phyloP scores from a whole-genome alignment of 129 eudicot genomes.

The Saposhnikovia divaricata region DNA sequence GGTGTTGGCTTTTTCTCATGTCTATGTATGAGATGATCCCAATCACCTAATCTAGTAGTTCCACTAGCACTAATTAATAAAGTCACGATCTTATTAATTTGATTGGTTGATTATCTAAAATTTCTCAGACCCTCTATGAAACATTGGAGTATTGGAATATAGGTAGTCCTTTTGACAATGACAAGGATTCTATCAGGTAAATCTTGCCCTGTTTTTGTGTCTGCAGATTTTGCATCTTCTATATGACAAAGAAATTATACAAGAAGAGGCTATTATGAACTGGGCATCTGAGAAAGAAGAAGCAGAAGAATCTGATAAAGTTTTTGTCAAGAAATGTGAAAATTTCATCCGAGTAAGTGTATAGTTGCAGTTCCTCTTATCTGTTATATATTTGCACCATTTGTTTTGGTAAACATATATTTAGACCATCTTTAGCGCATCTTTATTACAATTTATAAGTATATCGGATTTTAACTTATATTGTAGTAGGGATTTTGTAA shows the following conservation, averaged over 20 bases:
- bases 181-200: background rate
- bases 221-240: slow-evolving; percentile 59
- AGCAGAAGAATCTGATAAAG: slow-evolving; percentile 88
- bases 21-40: no score
- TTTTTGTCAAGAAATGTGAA: slow-evolving; percentile 69
- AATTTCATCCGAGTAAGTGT: slow-evolving; percentile 46
- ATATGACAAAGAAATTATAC: slow-evolving; percentile 62
- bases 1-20: no score
- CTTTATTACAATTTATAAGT: background rate
- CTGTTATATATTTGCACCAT: background rate
- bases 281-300: slow-evolving; percentile 88
- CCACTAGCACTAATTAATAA: background rate
- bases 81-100: background rate
- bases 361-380: background rate
- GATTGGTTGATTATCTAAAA: background rate
- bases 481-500: background rate
- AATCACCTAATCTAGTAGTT: background rate
- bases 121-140: background rate
- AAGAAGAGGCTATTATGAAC: slow-evolving; percentile 73
- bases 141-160: background rate
- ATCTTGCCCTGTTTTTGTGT: background rate
- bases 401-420: background rate
- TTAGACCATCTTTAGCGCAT: background rate
- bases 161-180: background rate
- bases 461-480: background rate